A percentile compares a stretch with the other conserved stretches of the same genome.
phyloP scores from a whole-genome alignment of 2,329 filamentous ascomycete genomes.

The Nemania abortiva region DNA sequence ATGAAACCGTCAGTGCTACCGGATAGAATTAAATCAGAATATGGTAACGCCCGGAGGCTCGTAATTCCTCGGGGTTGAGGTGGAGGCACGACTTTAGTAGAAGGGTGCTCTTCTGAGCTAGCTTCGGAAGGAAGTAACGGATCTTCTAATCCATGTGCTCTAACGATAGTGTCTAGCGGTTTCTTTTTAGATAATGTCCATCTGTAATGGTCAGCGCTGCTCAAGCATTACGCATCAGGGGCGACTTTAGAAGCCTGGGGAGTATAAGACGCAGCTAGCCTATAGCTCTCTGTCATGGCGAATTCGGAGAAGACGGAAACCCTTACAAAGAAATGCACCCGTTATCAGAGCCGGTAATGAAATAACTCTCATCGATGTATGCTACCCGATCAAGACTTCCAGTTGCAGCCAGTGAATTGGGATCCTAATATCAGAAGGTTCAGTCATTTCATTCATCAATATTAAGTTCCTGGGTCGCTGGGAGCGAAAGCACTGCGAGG shows the following conservation, averaged over 20 bases:
- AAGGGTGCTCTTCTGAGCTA: slow-evolving; percentile 77
- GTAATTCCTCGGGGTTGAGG: slow-evolving; percentile 90
- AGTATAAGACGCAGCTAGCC: background rate
- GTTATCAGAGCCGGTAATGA: slow-evolving; percentile 94
- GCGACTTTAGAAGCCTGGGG: too few relatives aligned
- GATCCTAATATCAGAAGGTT: slow-evolving; percentile 49
- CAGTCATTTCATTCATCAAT: slow-evolving; percentile 44
- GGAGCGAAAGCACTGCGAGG: background rate
- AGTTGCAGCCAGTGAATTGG: slow-evolving; percentile 71
- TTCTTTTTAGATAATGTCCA: slow-evolving; percentile 80
- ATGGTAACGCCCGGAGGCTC: slow-evolving; percentile 85
- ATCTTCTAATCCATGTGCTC: slow-evolving; percentile 88
- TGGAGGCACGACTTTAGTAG: slow-evolving; percentile 67
- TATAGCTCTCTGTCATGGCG: background rate
- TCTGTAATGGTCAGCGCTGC: slow-evolving; percentile 55
- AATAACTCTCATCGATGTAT: slow-evolving; percentile 87
- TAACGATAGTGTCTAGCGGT: slow-evolving; percentile 80
- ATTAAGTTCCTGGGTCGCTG: background rate
- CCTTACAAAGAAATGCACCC: slow-evolving; percentile 83
- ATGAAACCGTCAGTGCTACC: slow-evolving; percentile 96
- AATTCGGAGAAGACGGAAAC: background rate
- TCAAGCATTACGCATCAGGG: background rate
- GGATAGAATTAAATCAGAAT: slow-evolving; percentile 88
- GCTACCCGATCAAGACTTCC: slow-evolving; percentile 93
- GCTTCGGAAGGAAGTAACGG: slow-evolving; percentile 74